phyloP scores from a whole-genome alignment of 257 asterid genomes.

The Solanum verrucosum region DNA sequence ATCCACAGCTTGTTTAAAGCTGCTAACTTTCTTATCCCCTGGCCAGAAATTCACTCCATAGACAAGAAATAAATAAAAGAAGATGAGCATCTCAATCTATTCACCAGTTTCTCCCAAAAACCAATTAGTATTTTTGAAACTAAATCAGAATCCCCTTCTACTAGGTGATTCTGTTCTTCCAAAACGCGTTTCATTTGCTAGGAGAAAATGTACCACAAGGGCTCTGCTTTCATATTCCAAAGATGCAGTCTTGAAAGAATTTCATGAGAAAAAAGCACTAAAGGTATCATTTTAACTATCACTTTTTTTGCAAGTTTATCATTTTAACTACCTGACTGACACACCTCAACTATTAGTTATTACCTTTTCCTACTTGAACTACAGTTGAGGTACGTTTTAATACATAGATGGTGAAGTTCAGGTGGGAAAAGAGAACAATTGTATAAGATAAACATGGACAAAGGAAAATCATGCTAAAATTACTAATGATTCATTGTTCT shows the following conservation, averaged over 20 bases:
- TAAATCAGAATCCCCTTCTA: constrained; percentile 32
- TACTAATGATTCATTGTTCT: background rate
- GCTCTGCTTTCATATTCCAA: constrained; percentile 56
- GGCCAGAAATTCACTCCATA: background rate
- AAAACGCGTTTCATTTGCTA: constrained; percentile 21
- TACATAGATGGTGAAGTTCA: background rate
- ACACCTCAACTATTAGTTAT: background rate
- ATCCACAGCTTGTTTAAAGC: background rate
- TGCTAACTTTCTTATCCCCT: background rate
- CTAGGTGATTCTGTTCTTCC: constrained; percentile 18
- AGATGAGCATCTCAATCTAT: constrained; percentile 53
- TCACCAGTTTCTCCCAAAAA: constrained; percentile 22
- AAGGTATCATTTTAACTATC: constrained; percentile 31
- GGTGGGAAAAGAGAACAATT: background rate
- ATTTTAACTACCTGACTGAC: background rate
- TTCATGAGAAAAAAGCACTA: constrained; percentile 66
- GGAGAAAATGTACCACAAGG: constrained; percentile 19
- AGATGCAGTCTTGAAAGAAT: constrained; percentile 56
- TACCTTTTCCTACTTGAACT: background rate
- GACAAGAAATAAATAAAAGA: background rate
- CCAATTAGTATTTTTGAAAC: constrained; percentile 22
- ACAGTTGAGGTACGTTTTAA: background rate
- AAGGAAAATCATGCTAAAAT: background rate
- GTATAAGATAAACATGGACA: background rate
- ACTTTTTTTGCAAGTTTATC: background rate